Evolutionary conservation across 1,139 yeast genomes (phyloP), one percentile per base, ranked within the genome.

Genomic region (Taphrina communis): DNA sequence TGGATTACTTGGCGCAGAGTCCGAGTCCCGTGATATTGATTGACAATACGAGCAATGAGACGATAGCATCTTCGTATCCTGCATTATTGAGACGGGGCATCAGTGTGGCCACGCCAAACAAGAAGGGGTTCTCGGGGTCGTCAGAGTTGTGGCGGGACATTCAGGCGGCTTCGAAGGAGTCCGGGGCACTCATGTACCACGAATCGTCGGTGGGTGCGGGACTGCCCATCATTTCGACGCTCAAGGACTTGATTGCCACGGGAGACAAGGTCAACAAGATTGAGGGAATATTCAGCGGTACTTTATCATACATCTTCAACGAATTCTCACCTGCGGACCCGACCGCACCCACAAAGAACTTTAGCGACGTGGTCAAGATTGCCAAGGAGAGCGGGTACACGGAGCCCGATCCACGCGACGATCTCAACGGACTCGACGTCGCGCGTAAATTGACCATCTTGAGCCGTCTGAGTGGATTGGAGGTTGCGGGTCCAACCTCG

Each of bases 151-250:
- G 98, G 97, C 85, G 89, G 71, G 83, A 85, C 68, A 86, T 95
- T 69, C 91, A 90, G 76, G 78, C 81, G 52, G 77, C 78, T 8
- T 72, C 78, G 36, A 77, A 79, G 53, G 81, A 83, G 60, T 80
- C 81, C 44, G 89, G 88, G 65, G 96, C 96, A 50, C 83, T 93
- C 73, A 96, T 92, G 58, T 93, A 91, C 82, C 99, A 94, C 77
- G 99, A 95, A 82, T 96, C 98, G 66, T 90, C 98, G n/a, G 99
- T 94, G 70, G 99, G 98, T 76, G 99, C 99, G 53, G 99, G 98
- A 69, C 84, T 95, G 77, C 99, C 99, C 71, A 86, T 94, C 73
- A 87, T 94, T 75, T 88, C 92, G 63, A 90, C 97, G 69, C 82
- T 94, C 76, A 88, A 87, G 76, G 99, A 94, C 78, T 83, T 94